Evolutionary conservation across 208 protist genomes (phyloP), one percentile per base, ranked within the genome.

Genomic region (Sergeia podlipaevii): DNA sequence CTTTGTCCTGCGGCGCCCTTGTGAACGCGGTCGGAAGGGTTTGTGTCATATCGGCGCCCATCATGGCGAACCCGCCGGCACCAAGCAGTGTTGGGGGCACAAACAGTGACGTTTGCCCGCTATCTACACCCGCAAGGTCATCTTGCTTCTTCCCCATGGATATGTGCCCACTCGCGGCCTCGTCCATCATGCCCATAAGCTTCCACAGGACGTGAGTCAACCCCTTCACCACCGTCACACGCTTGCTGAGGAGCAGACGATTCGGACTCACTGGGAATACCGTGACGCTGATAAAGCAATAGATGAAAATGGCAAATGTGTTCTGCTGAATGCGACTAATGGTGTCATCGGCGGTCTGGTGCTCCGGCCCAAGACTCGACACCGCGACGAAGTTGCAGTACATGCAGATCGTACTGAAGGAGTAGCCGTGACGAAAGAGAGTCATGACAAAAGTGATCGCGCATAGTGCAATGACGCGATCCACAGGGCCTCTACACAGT

Each of bases 241-340:
- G 67, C 48, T 84, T 86, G 44, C 69, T 43, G 41, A 85, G 70
- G 10, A 91, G 63, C 0, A 85, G 42, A 23, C 68, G 27, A 36
- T 72, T 75, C 20, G 83, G 83, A 52, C 78, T 86, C 26, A 91
- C 68, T 11, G 83, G 83, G 33, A 85, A 85, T 0, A 91, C 54
- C 0, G 60, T n/a, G 20, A 91, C 63, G 42, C 61, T 73, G 62
- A 91, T 80, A 32, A 85, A 70, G 56, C 78, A 88, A 68, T 91
- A 91, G 32, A 91, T 80, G 23, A 87, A 78, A 43, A 91, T 78
- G 36, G 83, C 72, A 55, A 91, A 91, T 4, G 83, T 74, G 69
- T 87, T 91, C 55, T 91, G 83, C 59, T 91, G 83, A 46, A 91
- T 88, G 44, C 83, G 83, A 37, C 66, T 78, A 51, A 91, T 76